phyloP scores from a whole-genome alignment of 2,329 filamentous ascomycete genomes.

The Cercospora sp. region DNA sequence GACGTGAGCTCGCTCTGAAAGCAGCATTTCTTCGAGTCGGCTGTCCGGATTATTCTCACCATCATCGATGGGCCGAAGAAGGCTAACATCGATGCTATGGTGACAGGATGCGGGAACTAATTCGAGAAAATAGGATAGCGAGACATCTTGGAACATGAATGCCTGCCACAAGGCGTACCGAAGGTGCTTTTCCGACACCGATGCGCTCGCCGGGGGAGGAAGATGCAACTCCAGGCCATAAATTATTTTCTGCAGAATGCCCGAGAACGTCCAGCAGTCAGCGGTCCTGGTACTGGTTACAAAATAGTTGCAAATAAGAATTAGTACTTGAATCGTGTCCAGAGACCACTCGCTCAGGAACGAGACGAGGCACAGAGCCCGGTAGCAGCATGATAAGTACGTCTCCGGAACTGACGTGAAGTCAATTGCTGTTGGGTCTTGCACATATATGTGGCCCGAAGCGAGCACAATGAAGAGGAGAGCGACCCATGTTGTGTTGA shows the following conservation, averaged over 20 bases:
- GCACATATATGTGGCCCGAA: not conserved
- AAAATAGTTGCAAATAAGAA: conserved; percentile 74
- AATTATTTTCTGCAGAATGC: conserved; percentile 71
- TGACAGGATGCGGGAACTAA: not conserved
- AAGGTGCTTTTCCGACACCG: conserved; percentile 67
- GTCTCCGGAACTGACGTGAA: not conserved
- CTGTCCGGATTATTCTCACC: not conserved
- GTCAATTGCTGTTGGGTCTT: not conserved
- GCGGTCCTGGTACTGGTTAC: conserved; percentile 83
- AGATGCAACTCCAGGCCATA: conserved; percentile 79
- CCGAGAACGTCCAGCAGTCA: conserved; percentile 78
- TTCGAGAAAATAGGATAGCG: conserved; percentile 73
- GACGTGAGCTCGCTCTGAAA: not conserved
- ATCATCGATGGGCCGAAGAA: not conserved
- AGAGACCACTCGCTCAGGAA: not conserved
- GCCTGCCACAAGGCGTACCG: conserved; percentile 79
- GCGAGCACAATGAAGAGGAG: not conserved
- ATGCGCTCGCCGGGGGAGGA: conserved; percentile 65
- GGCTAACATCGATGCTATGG: not conserved
- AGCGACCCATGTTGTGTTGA: not conserved
- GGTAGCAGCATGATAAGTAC: not conserved
- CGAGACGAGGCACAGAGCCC: not conserved
- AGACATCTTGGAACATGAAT: conserved; percentile 76
- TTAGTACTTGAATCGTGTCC: conserved; percentile 71
- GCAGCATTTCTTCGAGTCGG: not conserved